Percentiles rank a stretch among this genome's conserved stretches.
Evolutionary conservation across 768 basidiomycete species (phyloP).

Genomic region (Macrolepiota fuliginosa): DNA sequence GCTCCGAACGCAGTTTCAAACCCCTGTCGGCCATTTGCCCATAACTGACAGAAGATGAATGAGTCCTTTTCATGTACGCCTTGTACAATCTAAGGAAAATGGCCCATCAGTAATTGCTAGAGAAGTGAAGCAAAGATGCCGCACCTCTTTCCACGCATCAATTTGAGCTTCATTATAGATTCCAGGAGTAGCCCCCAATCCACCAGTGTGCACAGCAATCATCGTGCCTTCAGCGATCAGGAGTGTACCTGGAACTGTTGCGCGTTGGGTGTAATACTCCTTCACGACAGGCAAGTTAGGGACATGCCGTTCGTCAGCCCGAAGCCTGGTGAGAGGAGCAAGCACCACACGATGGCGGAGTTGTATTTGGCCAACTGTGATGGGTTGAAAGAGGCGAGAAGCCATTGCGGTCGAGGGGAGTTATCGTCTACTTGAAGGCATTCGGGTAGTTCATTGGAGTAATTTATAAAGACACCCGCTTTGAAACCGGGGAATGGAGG

Average conservation of each 20-base stretch:
- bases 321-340: slow-evolving; percentile 49
- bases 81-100: not conserved
- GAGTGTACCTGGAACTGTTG: slow-evolving; percentile 46
- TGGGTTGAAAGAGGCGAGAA: slow-evolving; percentile 43
- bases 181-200: slow-evolving; percentile 39
- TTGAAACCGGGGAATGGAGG: too few relatives aligned
- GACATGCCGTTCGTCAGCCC: slow-evolving; percentile 35
- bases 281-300: slow-evolving; percentile 30
- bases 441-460: too few relatives aligned
- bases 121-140: slow-evolving; percentile 6
- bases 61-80: too few relatives aligned
- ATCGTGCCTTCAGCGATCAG: slow-evolving; percentile 57
- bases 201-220: slow-evolving; percentile 36
- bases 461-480: too few relatives aligned
- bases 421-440: too few relatives aligned
- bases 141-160: slow-evolving; percentile 47
- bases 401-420: too few relatives aligned
- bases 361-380: slow-evolving; percentile 36
- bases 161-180: slow-evolving; percentile 47
- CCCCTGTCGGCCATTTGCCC: too few relatives aligned
- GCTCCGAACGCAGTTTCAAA: too few relatives aligned
- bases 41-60: too few relatives aligned
- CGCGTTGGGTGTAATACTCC: slow-evolving; percentile 49
- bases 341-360: slow-evolving; percentile 52
- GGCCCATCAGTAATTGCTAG: too few relatives aligned